Evolutionary conservation across 176 grass and related monocot species (phyloP).

Genomic region (Phoenix roebelenii): DNA sequence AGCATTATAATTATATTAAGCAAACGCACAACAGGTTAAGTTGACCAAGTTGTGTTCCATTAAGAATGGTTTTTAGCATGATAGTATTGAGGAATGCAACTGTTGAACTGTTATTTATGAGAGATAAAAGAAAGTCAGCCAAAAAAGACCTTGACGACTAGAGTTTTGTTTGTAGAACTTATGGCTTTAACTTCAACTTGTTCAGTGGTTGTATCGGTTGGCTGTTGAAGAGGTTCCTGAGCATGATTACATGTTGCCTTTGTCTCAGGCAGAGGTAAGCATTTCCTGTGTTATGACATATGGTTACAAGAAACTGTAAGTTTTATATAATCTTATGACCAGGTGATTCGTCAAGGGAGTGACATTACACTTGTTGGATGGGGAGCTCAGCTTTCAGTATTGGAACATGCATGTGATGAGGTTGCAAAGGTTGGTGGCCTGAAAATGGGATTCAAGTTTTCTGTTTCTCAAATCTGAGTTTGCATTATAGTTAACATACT

Average conservation of each 20-base stretch:
- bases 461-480: no score
- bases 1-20: no score
- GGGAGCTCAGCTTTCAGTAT: slow-evolving; percentile 83
- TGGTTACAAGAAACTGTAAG: not conserved
- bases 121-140: no score
- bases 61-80: no score
- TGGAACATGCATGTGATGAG: slow-evolving; percentile 79
- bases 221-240: slow-evolving; percentile 90
- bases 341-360: slow-evolving; percentile 74
- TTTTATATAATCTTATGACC: slow-evolving; percentile 1
- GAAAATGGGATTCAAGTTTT: slow-evolving; percentile 1
- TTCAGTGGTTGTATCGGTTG: slow-evolving; percentile 81
- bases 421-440: slow-evolving; percentile 56
- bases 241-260: slow-evolving; percentile 69
- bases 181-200: slow-evolving; percentile 3
- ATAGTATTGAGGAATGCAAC: no score
- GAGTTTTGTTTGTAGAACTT: no score
- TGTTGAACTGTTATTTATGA: no score
- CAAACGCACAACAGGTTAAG: no score
- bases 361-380: slow-evolving; percentile 90
- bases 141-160: no score
- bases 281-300: not conserved
- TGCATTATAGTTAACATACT: no score
- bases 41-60: no score
- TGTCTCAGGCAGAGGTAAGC: slow-evolving; percentile 83